Evolutionary conservation across 768 basidiomycete genomes (phyloP), one percentile per base, ranked within the genome.

Genomic region (Rhodotorula diobovata): DNA sequence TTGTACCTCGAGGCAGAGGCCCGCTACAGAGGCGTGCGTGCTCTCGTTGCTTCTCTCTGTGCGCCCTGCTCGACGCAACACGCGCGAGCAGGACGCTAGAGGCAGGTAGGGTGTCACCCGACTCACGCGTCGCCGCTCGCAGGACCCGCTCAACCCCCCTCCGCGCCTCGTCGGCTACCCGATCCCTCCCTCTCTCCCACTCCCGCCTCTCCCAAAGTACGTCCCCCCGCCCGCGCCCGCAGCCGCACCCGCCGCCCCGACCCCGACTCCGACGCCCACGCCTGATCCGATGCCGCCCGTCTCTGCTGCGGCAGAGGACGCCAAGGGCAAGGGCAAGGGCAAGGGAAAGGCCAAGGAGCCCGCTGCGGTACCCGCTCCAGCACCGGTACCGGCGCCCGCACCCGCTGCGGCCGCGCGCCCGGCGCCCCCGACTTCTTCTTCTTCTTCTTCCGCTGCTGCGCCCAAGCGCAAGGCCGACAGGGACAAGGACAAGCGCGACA

Each of bases 1-100:
- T 63, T 76, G 21, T 79, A 79, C 56, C 60, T 75, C 25, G 71
- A 76, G 37, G 78, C 77, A 0, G 77, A 79, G 50, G 67, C 73
- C 1, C 28, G 59, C 23, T 77, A 76, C 39, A 34, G 77, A 32
- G 73, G 75, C 8, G 74, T 75, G 41, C 39, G 71, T 59, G 2
- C 9, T 15, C 21, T 34, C 35, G 23, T 50, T 15, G 54, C 6
- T 16, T 23, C 21, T 30, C 37, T 32, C 20, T 2, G 5, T 30
- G 45, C 6, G 41, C 25, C 21, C 9, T 51, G 15, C 41, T 4
- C 21, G n/a, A n/a, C n/a, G n/a, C n/a, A n/a, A n/a, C n/a, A n/a
- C n/a, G n/a, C n/a, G n/a, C n/a, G n/a, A n/a, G n/a, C n/a, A n/a
- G n/a, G n/a, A n/a, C n/a, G n/a, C n/a, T n/a, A n/a, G n/a, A n/a